phyloP scores from a whole-genome alignment of 129 eudicot genomes.

The Oenanthe sinensis region DNA sequence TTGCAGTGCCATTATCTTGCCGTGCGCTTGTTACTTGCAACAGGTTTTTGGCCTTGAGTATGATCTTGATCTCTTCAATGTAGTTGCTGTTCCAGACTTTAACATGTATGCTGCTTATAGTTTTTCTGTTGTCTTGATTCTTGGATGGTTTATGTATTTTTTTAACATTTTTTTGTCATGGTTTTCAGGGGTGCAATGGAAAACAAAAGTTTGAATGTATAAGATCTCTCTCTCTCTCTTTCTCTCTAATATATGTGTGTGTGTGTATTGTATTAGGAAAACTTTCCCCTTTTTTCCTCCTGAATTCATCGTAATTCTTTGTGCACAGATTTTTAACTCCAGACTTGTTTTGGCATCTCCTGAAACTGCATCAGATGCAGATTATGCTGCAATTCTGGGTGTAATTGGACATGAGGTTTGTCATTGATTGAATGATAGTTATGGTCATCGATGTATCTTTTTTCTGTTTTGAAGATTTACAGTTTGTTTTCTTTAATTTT shows the following conservation, averaged over 20 bases:
- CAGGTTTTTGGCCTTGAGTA: conserved; percentile 95
- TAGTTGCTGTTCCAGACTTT: conserved; percentile 96
- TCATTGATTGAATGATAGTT: neutral
- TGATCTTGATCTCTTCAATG: conserved; percentile 90
- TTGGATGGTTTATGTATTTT: neutral
- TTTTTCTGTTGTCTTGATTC: neutral
- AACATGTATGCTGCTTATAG: conserved; percentile 43
- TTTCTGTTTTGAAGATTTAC: neutral
- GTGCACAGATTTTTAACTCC: conserved; percentile 73
- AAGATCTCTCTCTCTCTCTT: neutral
- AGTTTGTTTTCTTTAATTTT: conserved; percentile 15
- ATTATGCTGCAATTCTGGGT: conserved; percentile 95
- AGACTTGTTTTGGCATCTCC: conserved; percentile 96
- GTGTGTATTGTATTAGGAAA: neutral
- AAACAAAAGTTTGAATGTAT: conserved; percentile 93
- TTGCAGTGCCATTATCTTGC: neutral
- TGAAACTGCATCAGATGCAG: conserved; percentile 92
- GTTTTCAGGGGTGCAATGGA: conserved; percentile 98
- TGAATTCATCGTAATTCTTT: neutral
- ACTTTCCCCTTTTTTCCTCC: neutral
- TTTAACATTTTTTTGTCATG: conserved; percentile 5
- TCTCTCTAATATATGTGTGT: neutral
- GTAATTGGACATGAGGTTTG: conserved; percentile 96
- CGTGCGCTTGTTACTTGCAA: neutral
- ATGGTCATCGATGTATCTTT: neutral